A percentile compares a stretch with the other conserved stretches of the same genome.
phyloP scores from a whole-genome alignment of 2,329 filamentous ascomycete genomes.

The Juglanconis juglandina region DNA sequence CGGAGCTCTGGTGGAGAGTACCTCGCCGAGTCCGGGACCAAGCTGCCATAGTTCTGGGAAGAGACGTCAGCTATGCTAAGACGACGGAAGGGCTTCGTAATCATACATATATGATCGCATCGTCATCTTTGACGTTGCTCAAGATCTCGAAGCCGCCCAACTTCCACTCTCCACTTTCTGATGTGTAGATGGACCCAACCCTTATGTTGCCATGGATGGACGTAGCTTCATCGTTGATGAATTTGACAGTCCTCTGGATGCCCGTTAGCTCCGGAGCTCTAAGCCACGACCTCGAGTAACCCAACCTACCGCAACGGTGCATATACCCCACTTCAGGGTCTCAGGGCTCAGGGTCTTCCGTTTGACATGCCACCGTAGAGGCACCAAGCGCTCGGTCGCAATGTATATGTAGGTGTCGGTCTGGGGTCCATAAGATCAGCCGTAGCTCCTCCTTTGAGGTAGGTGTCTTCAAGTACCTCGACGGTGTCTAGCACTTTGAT shows the following conservation, averaged over 20 bases:
- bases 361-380: conserved; percentile 85
- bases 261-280: not conserved
- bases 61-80: conserved; percentile 10
- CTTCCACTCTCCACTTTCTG: conserved; percentile 97
- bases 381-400: conserved; percentile 84
- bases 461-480: conserved; percentile 57
- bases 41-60: conserved; percentile 74
- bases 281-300: not conserved
- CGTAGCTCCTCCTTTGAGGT: conserved; percentile 18
- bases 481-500: conserved; percentile 92
- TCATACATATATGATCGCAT: conserved; percentile 79
- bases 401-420: conserved; percentile 96
- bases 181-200: conserved; percentile 84
- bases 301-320: conserved; percentile 69
- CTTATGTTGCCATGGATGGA: conserved; percentile 88
- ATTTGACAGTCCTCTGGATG: conserved; percentile 78
- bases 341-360: conserved; percentile 84
- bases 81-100: not conserved
- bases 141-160: conserved; percentile 89
- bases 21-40: conserved; percentile 78
- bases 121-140: conserved; percentile 93
- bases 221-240: conserved; percentile 89
- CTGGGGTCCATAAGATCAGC: conserved; percentile 38
- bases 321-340: conserved; percentile 94
- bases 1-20: conserved; percentile 88